phyloP scores from a whole-genome alignment of 768 basidiomycete species.

The Russula sp. region DNA sequence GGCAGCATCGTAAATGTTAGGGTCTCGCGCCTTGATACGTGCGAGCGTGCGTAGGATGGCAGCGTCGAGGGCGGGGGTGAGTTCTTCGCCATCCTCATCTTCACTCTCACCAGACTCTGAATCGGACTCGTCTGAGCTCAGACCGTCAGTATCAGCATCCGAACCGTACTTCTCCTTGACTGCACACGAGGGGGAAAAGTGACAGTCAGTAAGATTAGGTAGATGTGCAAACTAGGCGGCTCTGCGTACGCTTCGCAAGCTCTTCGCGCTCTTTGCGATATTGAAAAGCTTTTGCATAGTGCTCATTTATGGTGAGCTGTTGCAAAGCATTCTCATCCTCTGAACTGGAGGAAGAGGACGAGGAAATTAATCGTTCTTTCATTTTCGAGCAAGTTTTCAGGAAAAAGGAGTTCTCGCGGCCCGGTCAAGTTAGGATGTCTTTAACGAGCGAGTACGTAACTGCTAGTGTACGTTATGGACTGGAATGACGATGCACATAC shows the following conservation, averaged over 20 bases:
- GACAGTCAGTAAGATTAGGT: not conserved
- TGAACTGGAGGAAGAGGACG: conserved; percentile 8
- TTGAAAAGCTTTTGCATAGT: conserved; percentile 77
- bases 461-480: too few relatives aligned
- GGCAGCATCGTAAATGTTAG: conserved; percentile 69
- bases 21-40: conserved; percentile 75
- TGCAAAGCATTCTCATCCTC: conserved; percentile 38
- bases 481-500: too few relatives aligned
- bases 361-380: conserved; percentile 17
- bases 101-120: conserved; percentile 79
- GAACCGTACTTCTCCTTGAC: conserved; percentile 89
- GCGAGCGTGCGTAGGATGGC: conserved; percentile 90
- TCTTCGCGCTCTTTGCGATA: conserved; percentile 83
- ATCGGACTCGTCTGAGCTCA: conserved; percentile 39
- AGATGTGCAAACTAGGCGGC: too few relatives aligned
- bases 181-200: conserved; percentile 29
- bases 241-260: conserved; percentile 62
- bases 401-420: too few relatives aligned
- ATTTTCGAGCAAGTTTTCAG: conserved; percentile 1
- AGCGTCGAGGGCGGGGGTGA: conserved; percentile 89
- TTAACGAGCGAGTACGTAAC: too few relatives aligned
- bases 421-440: too few relatives aligned
- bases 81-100: conserved; percentile 91
- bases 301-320: conserved; percentile 63
- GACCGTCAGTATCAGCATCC: conserved; percentile 51